Conservation (phyloP, 2,329 filamentous ascomycete genomes). For the Diaporthe ampelina region DNA sequence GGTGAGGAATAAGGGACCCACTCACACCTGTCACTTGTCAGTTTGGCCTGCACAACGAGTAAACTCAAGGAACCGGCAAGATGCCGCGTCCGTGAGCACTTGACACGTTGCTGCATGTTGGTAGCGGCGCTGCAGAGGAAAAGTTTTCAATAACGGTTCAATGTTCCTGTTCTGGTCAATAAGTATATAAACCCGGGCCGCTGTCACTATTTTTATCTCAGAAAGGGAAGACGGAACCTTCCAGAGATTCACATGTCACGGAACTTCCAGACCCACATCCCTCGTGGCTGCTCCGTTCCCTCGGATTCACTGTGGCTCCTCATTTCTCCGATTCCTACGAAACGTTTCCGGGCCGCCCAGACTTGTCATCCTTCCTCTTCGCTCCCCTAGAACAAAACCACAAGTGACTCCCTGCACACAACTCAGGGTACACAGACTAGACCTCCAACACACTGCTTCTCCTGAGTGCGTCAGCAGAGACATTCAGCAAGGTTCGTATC, state of each 20-base stretch:
- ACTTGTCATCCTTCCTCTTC: background rate
- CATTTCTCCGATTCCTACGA: conserved; percentile 29
- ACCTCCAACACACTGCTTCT: background rate
- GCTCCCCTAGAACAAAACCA: conserved; percentile 22
- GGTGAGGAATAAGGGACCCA: conserved; percentile 17
- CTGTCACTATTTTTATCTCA: conserved; percentile 23
- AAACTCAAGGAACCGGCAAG: conserved; percentile 1
- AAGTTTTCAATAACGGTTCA: background rate
- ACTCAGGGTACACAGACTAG: background rate
- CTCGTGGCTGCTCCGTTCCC: conserved; percentile 25
- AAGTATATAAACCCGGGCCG: background rate
- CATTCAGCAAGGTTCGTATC: conserved; percentile 8
- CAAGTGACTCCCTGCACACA: conserved; percentile 35
- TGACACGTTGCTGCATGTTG: conserved; percentile 24
- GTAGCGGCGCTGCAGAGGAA: conserved; percentile 15
- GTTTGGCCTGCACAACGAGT: conserved; percentile 22
- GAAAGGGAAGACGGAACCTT: conserved; percentile 24
- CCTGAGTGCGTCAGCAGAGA: background rate
- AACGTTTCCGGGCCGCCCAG: conserved; percentile 22
- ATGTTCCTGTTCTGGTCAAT: background rate
- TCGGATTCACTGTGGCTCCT: conserved; percentile 25
- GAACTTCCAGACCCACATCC: conserved; percentile 24
- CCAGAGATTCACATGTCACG: conserved; percentile 28
- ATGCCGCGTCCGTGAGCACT: conserved; percentile 17
- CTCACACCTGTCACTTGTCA: conserved; percentile 32